phyloP scores from a whole-genome alignment of 495 filamentous ascomycete genomes.

The Cercophora sp. region DNA sequence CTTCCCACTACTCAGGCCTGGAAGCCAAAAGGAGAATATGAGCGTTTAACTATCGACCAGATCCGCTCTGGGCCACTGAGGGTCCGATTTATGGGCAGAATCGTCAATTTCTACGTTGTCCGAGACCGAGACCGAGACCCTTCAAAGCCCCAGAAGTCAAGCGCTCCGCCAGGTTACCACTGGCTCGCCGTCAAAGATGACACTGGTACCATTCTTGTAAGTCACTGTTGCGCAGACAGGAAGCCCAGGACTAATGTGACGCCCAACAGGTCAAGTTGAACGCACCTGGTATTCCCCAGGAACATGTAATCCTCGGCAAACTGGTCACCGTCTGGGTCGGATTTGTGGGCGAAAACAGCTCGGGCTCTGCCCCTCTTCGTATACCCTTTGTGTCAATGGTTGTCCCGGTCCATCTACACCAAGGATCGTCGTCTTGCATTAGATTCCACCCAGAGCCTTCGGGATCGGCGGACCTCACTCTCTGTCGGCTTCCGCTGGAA shows the following conservation, averaged over 20 bases:
- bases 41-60: constrained; percentile 44
- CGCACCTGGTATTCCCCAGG: constrained; percentile 26
- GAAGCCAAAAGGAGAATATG: constrained; percentile 53
- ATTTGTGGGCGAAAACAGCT: constrained; percentile 28
- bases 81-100: constrained; percentile 53
- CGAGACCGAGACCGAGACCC: too few species aligned
- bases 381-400: constrained; percentile 16
- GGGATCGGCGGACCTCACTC: constrained; percentile 31
- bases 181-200: constrained; percentile 57
- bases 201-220: constrained; percentile 52
- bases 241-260: not conserved
- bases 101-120: constrained; percentile 54
- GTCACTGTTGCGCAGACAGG: constrained; percentile 10
- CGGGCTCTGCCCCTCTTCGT: not conserved
- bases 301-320: constrained; percentile 36
- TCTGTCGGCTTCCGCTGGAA: constrained; percentile 46
- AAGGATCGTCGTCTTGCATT: constrained; percentile 35
- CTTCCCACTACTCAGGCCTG: constrained; percentile 34
- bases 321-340: constrained; percentile 42
- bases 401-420: constrained; percentile 25
- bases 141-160: too few species aligned
- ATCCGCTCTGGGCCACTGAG: constrained; percentile 49
- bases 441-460: constrained; percentile 44
- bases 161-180: constrained; percentile 46
- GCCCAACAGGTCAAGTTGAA: constrained; percentile 46